Conservation (phyloP, 78 protist genomes). For the Mastigamoeba balamuthi region DNA sequence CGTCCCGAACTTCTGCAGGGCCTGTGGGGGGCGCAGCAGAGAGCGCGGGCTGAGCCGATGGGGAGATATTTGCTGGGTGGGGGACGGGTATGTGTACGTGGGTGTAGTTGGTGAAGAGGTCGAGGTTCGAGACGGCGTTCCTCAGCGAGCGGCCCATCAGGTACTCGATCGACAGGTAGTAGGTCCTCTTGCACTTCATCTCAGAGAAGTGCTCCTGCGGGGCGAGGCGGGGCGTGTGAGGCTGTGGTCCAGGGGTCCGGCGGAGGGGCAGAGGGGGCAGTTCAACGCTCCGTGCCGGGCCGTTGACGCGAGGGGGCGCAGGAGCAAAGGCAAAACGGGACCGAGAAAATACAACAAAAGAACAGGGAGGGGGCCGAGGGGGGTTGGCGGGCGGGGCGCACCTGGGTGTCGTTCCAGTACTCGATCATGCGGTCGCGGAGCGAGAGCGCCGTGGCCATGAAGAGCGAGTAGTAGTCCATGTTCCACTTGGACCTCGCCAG, state of each 20-base stretch:
- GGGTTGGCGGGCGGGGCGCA: too few species aligned
- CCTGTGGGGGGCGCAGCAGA: background rate
- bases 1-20: constrained; percentile 49
- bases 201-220: constrained; percentile 27
- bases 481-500: constrained; percentile 54
- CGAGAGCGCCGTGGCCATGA: constrained; percentile 61
- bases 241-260: background rate
- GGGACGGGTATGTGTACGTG: constrained; percentile 8
- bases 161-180: constrained; percentile 85
- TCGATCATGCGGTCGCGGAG: constrained; percentile 60
- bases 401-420: constrained; percentile 54
- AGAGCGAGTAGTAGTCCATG: constrained; percentile 46
- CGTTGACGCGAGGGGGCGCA: background rate
- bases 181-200: constrained; percentile 62
- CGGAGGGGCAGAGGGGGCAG: background rate
- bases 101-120: constrained; percentile 46
- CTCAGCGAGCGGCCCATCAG: constrained; percentile 78
- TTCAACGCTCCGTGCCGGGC: background rate
- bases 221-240: too few species aligned
- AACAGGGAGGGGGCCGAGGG: too few species aligned
- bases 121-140: constrained; percentile 69
- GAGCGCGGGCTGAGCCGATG: background rate
- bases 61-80: background rate
- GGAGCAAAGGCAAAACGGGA: background rate
- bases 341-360: too few species aligned